Percentiles rank a stretch among this genome's conserved stretches.
These are phyloP conservation scores for Podaxis sp. DNA, from an alignment of 768 basidiomycete species.

Conservation along the genomic window DNA sequence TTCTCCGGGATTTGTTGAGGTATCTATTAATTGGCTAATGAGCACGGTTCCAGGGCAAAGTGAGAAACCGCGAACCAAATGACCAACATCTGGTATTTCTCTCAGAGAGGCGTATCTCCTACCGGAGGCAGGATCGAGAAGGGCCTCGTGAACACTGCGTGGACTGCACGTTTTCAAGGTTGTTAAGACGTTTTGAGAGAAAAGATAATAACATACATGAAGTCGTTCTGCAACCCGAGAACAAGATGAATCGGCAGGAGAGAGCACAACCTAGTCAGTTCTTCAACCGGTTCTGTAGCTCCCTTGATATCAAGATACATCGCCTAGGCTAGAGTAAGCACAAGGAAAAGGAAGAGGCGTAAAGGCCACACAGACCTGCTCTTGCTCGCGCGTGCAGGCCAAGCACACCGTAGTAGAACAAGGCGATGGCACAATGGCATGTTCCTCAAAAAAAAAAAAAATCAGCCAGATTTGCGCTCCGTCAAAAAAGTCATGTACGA, in stretches of 20 bases:
- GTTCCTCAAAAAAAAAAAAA: slow-evolving; percentile 27
- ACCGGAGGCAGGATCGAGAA: slow-evolving; percentile 29
- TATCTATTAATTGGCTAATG: slow-evolving; percentile 5
- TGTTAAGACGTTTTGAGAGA: background rate
- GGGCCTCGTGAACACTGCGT: slow-evolving; percentile 27
- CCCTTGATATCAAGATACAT: slow-evolving; percentile 64
- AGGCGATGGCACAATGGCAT: slow-evolving; percentile 39
- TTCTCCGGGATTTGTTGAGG: slow-evolving; percentile 12
- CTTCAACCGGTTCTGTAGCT: slow-evolving; percentile 45
- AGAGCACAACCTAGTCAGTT: slow-evolving; percentile 36
- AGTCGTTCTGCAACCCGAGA: slow-evolving; percentile 4
- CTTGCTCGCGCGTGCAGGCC: slow-evolving; percentile 59
- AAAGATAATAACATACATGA: slow-evolving; percentile 44
- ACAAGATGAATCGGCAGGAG: slow-evolving; percentile 6
- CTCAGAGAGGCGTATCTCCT: slow-evolving; percentile 31
- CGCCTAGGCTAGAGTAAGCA: slow-evolving; percentile 28
- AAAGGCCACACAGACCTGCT: slow-evolving; percentile 39
- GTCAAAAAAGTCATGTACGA: slow-evolving; percentile 15
- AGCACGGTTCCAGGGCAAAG: background rate
- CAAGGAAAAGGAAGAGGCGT: background rate
- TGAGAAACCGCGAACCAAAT: slow-evolving; percentile 21
- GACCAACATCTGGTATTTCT: slow-evolving; percentile 23
- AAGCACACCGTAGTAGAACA: slow-evolving; percentile 35
- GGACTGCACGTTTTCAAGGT: slow-evolving; percentile 23
- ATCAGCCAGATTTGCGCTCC: background rate